Base-by-base conservation (phyloP, 1,284 basidiomycete species). In the Apiotrichum sp. region DNA sequence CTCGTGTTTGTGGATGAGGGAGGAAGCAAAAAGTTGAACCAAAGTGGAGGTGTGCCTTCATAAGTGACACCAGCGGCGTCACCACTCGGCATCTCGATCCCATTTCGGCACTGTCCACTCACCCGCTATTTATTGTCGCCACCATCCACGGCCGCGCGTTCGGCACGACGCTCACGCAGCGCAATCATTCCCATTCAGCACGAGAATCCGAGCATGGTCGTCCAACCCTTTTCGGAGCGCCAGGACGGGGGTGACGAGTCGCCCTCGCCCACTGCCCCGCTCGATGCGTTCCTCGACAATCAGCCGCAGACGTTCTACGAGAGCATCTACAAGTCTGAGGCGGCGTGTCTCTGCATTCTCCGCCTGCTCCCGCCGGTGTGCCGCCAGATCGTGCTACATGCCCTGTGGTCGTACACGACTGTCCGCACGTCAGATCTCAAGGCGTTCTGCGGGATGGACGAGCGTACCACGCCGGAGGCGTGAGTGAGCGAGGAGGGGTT, bases 301-400 rank as follows among this genome's bases (percentile, higher is more conserved):
- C 89, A 96, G 68, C 87, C 89, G 0, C 87, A 90, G 68, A 86
- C 83, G 49, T 87, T 88, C 41, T 80, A 95, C 56, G 87, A 84
- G 48, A 83, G 89, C 47, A 80, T 98, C 48, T 98, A 96, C 73
- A 83, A 86, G 67, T 84, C 85, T 16, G 93, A 95, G 22, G 93
- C 92, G 2, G 88, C 89, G 72, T 96, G 93, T 77, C 83, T 98
- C 36, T 90, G 92, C 44, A 86, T 98, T 72, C 93, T 97, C 73
- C 85, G 93, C 50, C 80, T 98, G 22, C 78, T 98, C 29, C 87
- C 86, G 3, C 86, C 90, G 29, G 76, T 96, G 38, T 90, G 93
- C 64, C 81, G 92, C 41, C 93, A 98, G 73, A 81, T 98, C 35
- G 84, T 97, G 44, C 87, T 97, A 82, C 90, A 89, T 70, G 73